Evolutionary conservation across 768 basidiomycete species (phyloP).

Genomic region (Mrakia frigida): DNA sequence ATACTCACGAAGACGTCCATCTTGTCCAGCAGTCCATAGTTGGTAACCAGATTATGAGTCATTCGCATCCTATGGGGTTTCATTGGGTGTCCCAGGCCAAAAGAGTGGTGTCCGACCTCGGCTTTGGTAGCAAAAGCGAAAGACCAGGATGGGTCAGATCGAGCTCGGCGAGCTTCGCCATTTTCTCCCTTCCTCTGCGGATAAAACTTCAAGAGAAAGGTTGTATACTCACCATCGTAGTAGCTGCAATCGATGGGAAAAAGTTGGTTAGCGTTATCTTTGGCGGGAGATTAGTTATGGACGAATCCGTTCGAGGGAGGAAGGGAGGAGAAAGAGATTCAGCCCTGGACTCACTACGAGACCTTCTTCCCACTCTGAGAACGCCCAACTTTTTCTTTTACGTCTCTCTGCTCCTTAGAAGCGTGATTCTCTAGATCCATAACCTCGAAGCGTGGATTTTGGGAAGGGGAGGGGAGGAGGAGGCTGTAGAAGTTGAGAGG

Average conservation of each 20-base stretch:
- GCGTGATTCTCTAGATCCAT: conserved; percentile 1
- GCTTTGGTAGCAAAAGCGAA: no score
- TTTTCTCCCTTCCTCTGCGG: background rate
- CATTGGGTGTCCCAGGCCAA: conserved; percentile 87
- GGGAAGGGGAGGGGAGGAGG: background rate
- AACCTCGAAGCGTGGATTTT: background rate
- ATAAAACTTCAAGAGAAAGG: background rate
- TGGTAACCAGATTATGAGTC: conserved; percentile 82
- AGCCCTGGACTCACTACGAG: conserved; percentile 30
- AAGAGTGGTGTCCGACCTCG: conserved; percentile 43
- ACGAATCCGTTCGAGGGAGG: background rate
- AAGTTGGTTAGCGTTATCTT: background rate
- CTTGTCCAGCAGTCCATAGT: conserved; percentile 88
- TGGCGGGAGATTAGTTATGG: no score
- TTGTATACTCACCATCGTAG: conserved; percentile 25
- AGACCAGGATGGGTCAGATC: no score
- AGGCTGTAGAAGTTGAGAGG: background rate
- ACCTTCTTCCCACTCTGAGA: conserved; percentile 21
- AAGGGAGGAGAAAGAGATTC: background rate
- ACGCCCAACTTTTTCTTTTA: background rate
- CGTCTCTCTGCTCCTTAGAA: conserved; percentile 7
- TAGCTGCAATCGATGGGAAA: conserved; percentile 7
- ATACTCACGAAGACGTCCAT: conserved; percentile 86
- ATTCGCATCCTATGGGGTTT: conserved; percentile 93
- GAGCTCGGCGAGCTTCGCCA: no score